Base-by-base conservation (phyloP, 768 basidiomycete species). In the Lactarius trivialis region DNA sequence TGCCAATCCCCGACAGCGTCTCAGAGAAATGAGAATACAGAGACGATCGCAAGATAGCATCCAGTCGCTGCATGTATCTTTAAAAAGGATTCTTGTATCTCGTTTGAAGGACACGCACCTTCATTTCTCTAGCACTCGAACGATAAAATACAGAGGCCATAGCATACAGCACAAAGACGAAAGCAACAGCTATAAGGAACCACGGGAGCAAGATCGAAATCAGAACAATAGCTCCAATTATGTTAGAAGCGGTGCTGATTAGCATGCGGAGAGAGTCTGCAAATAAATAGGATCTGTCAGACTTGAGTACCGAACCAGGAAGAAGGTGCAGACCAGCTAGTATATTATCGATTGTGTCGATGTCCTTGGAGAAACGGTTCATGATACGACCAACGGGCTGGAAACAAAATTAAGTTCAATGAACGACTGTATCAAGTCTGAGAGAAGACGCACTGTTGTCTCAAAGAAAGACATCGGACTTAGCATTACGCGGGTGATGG, bases 1-100 rank as follows among this genome's bases (percentile, higher is more conserved):
- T 94, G 1, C 89, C 81, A 41, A 96, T 73, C 19, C 95, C 95
- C 12, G 88, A 86, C 12, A 97, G 77, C 30, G 88, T 90, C 75
- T 97, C 94, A 3, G 91, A 91, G 74, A 97, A 97, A 70, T 95
- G 93, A 0, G 92, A 86, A 71, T 97, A 97, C 19, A 98, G 74
- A 0, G 88, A 86, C 0, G 90, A 89, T 28, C 93, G 85, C 32
- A 97, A 73, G 21, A 96, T 79, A 28, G 91, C 85, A 75, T 96
- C 84, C 41, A 88, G 78, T 51, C 86, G 79, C 81, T 86, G 66
- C 64, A 49, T 36, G 55, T 45, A 2, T 30, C 11, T 30, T 43
- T 30, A 56, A 49, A 61, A 34, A 28, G 60, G 19, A 56, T 48
- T n/a, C 39, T 5, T 60, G 14, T 45, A 41, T 32, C 14, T 7